Evolutionary conservation across 306 rosid species (phyloP), one percentile per base, ranked within the genome.

Genomic region (Medicago truncatula): DNA sequence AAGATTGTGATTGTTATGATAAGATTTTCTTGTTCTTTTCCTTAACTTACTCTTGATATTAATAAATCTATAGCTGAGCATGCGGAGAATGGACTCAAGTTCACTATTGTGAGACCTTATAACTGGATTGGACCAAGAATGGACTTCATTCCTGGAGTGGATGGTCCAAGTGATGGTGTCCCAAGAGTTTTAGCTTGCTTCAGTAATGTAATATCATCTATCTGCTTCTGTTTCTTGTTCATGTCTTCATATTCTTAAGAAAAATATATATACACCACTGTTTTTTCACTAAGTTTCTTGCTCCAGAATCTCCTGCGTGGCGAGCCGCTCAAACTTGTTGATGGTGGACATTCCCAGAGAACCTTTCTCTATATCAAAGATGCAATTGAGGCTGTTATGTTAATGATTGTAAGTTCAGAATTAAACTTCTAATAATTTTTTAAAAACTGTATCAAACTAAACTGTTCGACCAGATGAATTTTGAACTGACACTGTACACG

Each of bases 71-170:
- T 82, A 90, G 93, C 97, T 40, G 95, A 93, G 85, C 89, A 91
- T 41, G 93, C 90, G 6, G 95, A 89, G 86, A 90, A 93, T 82
- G 98, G 89, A 70, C 82, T 91, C 2, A 88, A 89, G 73, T 90
- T 86, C 80, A 86, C 98, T 15, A 89, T 90, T 76, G 98, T 90
- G 60, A 83, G 96, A 75, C 98, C 98, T 17, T 93, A 87, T 23
- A 90, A 89, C 85, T 93, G 97, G 98, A 90, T 90, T 54, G 96
- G 98, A n/a, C 98, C 96, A 43, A 82, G 96, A 77, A 93, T 93
- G 96, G 96, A 93, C 87, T 93, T 93, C 88, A 93, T 90, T 67
- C 97, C 97, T 25, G 97, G 96, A 17, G 89, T 92, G 66, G 97
- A 92, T 15, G 96, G 97, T 17, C 97, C 96, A 62, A 86, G 89